Percentiles rank a stretch among this genome's conserved stretches.
phyloP scores from a whole-genome alignment of 768 basidiomycete genomes.

The Pleurotus tuber-regium region DNA sequence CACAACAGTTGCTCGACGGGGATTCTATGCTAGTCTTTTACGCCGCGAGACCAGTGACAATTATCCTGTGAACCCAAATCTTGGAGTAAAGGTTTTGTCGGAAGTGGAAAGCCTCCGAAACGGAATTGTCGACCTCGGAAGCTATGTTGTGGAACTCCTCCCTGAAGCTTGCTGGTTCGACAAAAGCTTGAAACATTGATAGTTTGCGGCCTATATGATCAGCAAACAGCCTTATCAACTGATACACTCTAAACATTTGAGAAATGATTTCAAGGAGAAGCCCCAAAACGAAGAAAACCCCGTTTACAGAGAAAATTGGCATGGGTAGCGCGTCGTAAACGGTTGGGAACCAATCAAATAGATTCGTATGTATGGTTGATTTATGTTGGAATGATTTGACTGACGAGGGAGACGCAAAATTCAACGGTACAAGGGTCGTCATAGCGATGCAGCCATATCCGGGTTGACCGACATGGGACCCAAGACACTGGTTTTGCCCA shows the following conservation, averaged over 20 bases:
- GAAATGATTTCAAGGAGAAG: background rate
- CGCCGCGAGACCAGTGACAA: background rate
- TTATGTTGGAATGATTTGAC: conserved; percentile 10
- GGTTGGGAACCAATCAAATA: background rate
- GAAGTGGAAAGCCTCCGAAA: background rate
- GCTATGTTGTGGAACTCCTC: background rate
- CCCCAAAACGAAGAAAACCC: background rate
- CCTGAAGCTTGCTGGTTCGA: background rate
- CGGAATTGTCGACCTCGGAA: background rate
- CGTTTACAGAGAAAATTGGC: background rate
- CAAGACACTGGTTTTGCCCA: conserved; percentile 9
- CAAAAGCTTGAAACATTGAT: background rate
- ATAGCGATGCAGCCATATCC: conserved; percentile 8
- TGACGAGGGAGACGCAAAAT: background rate
- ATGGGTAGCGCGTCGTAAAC: background rate
- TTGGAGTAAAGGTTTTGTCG: background rate
- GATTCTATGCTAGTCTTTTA: background rate
- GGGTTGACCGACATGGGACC: conserved; percentile 10
- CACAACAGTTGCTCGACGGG: background rate
- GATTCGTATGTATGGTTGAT: background rate
- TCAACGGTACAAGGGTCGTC: conserved; percentile 1
- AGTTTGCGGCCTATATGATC: background rate
- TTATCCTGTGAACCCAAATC: background rate
- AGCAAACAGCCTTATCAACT: background rate
- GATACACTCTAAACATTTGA: background rate